These are phyloP conservation scores for Pythium chondricola DNA, from an alignment of 352 stramenopile genomes.

Conservation along the genomic window DNA sequence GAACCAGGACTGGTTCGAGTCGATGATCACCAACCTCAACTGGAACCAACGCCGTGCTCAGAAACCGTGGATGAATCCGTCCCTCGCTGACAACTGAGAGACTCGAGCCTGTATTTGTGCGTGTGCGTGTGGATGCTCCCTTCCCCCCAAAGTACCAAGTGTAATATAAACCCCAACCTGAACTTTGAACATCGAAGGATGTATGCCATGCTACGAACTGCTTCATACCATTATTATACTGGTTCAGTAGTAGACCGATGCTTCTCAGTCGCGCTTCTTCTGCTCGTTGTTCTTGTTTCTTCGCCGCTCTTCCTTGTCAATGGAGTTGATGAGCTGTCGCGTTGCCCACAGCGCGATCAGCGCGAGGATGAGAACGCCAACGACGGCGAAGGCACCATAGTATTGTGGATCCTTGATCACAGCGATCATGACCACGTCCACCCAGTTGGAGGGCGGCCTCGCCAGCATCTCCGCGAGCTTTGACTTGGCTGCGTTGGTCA, in stretches of 20 bases:
- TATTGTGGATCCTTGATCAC: conserved; percentile 60
- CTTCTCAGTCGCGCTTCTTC: not conserved
- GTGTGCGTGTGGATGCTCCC: not conserved
- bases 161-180: no score
- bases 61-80: conserved; percentile 55
- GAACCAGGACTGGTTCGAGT: conserved; percentile 91
- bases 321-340: conserved; percentile 48
- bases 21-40: conserved; percentile 90
- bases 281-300: conserved; percentile 2
- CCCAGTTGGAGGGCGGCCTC: conserved; percentile 53
- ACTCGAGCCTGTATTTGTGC: not conserved
- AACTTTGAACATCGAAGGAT: no score
- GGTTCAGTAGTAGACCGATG: no score
- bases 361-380: conserved; percentile 41
- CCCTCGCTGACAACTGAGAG: not conserved
- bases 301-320: conserved; percentile 39
- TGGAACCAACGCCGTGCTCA: conserved; percentile 87
- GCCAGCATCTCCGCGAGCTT: conserved; percentile 25
- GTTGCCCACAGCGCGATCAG: conserved; percentile 51
- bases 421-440: conserved; percentile 50
- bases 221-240: no score
- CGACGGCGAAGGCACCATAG: conserved; percentile 35
- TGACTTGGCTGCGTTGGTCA: not conserved
- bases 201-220: no score
- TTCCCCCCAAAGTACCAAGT: not conserved